Base-by-base conservation (phyloP, 2,329 filamentous ascomycete genomes). In the Lecanicillium sp. region DNA sequence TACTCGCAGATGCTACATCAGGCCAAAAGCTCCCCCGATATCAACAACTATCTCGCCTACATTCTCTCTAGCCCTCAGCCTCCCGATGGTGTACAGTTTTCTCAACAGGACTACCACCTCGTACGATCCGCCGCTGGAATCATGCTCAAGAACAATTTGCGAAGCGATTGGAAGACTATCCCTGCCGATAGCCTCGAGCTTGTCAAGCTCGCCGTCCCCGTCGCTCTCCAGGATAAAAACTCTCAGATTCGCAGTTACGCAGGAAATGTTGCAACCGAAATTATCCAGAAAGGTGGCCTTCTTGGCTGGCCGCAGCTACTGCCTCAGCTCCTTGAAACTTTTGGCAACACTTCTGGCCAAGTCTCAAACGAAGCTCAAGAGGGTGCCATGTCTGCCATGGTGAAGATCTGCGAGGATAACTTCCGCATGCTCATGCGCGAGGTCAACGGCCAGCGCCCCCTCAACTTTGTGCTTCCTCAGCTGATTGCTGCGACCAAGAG, bases 341-440 rank as follows among this genome's bases (percentile, higher is more conserved):
- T 94, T 45, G 75, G 76, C 48, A 94, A 94, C 59, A 65, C 78
- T 40, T 70, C 67, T 33, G 82, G 84, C 29, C 78, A 82, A 45
- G 68, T 80, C 16, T 68, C 85, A 6, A 65, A 73, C 31, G 75
- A 85, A 54, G 80, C 83, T 11, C 88, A 95, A 56, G 90, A 98
- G 59, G 89, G 89, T 44, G 89, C 87, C 50, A 95, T 96, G 84
- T 79, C 85, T 35, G 89, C 92, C 34, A 71, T 98, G 60, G 70
- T 83, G 58, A 96, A 96, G 69, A 89, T 98, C 45, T 98, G 92
- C 63, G 92, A 98, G 63, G 92, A 98, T 64, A 95, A 94, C 64
- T 81, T 78, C 54, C 87, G 84, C 56, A 72, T 86, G 43, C 69
- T 98, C 38, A 87, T 94, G 62, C 80, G 82, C 51, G 86, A 95